Evolutionary conservation across 2,329 filamentous ascomycete genomes (phyloP).

Genomic region (Colletotrichum sp.): DNA sequence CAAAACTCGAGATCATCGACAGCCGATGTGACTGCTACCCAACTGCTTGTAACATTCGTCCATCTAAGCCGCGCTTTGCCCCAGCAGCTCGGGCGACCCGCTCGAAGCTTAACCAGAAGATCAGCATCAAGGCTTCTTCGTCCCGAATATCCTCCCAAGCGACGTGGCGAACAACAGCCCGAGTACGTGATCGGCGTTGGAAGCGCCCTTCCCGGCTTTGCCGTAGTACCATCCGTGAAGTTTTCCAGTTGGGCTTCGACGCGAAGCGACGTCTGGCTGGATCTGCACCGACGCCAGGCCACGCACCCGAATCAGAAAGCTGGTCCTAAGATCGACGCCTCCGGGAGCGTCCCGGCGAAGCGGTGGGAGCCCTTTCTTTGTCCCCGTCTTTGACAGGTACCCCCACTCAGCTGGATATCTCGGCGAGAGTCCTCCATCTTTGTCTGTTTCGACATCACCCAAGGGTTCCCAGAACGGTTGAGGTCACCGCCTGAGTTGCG

Average conservation of each 20-base stretch:
- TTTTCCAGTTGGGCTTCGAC: background rate
- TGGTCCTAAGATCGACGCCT: background rate
- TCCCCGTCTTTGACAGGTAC: background rate
- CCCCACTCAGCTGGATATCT: background rate
- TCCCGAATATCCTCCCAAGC: background rate
- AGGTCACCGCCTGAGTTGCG: background rate
- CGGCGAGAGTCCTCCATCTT: background rate
- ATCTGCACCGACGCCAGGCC: background rate
- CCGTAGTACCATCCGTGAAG: background rate
- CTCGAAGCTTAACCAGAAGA: background rate
- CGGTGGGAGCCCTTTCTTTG: slow-evolving; percentile 2
- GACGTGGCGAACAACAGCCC: background rate
- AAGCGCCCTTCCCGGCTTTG: background rate
- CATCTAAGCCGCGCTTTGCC: background rate
- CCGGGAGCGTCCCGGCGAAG: background rate
- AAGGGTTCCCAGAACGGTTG: background rate
- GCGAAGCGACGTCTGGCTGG: background rate
- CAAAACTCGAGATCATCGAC: background rate
- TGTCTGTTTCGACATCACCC: background rate
- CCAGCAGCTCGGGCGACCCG: slow-evolving; percentile 1
- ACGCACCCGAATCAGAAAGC: background rate
- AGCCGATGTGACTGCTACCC: background rate
- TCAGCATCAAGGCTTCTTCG: background rate
- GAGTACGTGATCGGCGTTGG: background rate
- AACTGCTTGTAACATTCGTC: background rate